phyloP scores from a whole-genome alignment of 805 yeast genomes.

The Lipomyces sp. region DNA sequence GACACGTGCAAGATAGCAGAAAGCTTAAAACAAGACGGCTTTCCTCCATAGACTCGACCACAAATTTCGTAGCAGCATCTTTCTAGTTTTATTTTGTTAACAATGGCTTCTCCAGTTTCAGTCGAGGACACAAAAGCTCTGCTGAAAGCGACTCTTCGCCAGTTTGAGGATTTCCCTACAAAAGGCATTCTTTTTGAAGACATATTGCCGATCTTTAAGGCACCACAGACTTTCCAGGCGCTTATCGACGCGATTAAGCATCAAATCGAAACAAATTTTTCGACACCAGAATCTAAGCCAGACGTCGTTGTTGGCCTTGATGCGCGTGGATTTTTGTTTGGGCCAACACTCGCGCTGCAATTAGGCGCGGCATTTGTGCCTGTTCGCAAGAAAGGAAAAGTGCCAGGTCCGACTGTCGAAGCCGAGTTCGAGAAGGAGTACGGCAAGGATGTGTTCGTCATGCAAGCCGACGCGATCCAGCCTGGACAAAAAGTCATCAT shows the following conservation, averaged over 20 bases:
- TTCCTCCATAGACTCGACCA: no score
- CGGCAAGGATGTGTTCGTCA: slow-evolving; percentile 85
- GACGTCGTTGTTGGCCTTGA: slow-evolving; percentile 94
- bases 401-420: slow-evolving; percentile 79
- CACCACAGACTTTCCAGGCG: slow-evolving; percentile 79
- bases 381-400: slow-evolving; percentile 91
- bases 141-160: slow-evolving; percentile 48
- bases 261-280: slow-evolving; percentile 63
- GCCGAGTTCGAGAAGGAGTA: slow-evolving; percentile 89
- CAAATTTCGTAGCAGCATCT: no score
- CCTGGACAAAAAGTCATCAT: slow-evolving; percentile 80
- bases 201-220: slow-evolving; percentile 89
- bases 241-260: slow-evolving; percentile 78
- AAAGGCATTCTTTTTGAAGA: slow-evolving; percentile 95
- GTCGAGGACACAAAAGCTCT: slow-evolving; percentile 30
- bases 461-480: slow-evolving; percentile 82
- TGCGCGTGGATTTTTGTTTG: slow-evolving; percentile 95
- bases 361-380: slow-evolving; percentile 92
- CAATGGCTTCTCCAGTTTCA: slow-evolving; percentile 3
- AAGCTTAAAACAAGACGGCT: not conserved
- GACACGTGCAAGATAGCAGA: not conserved
- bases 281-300: slow-evolving; percentile 57
- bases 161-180: slow-evolving; percentile 91
- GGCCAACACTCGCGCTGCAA: slow-evolving; percentile 91
- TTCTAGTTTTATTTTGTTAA: not conserved